Percentiles rank a stretch among this genome's conserved stretches.
phyloP scores from a whole-genome alignment of 2,329 filamentous ascomycete genomes.

The Aspergillus sp. region DNA sequence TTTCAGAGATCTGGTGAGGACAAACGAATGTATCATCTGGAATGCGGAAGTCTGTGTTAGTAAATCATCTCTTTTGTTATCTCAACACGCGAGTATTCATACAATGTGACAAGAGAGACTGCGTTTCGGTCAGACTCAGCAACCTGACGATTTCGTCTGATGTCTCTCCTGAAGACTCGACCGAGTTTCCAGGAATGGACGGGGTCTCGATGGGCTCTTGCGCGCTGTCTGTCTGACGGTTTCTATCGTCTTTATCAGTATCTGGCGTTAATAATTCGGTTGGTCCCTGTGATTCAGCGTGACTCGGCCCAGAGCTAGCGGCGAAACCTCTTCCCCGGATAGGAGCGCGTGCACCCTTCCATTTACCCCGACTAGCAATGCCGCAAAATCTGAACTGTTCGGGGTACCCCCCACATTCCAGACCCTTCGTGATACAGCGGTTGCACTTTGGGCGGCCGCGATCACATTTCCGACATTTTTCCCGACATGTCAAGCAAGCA shows the following conservation, averaged over 20 bases:
- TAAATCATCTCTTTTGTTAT: background rate
- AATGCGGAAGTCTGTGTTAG: too few species aligned
- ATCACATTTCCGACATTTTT: slow-evolving; percentile 33
- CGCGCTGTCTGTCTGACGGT: background rate
- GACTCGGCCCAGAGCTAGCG: background rate
- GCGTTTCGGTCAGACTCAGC: slow-evolving; percentile 13
- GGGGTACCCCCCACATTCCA: slow-evolving; percentile 30
- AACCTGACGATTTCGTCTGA: slow-evolving; percentile 6
- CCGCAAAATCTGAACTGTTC: slow-evolving; percentile 32
- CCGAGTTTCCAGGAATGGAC: background rate
- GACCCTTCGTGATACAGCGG: slow-evolving; percentile 28
- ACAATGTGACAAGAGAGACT: slow-evolving; percentile 23
- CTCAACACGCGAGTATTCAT: background rate
- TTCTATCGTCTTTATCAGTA: background rate
- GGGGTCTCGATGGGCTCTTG: background rate
- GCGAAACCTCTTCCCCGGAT: slow-evolving; percentile 1
- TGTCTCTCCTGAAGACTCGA: background rate
- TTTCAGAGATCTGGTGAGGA: slow-evolving; percentile 28
- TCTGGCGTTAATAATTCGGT: background rate
- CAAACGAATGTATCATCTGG: slow-evolving; percentile 27
- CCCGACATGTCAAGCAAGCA: slow-evolving; percentile 32
- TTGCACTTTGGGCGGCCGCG: slow-evolving; percentile 27
- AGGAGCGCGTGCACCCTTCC: slow-evolving; percentile 25
- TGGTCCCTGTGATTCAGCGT: background rate
- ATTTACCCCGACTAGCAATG: slow-evolving; percentile 29